phyloP scores from a whole-genome alignment of 2,329 filamentous ascomycete genomes.

The Hypoxylon sp. region DNA sequence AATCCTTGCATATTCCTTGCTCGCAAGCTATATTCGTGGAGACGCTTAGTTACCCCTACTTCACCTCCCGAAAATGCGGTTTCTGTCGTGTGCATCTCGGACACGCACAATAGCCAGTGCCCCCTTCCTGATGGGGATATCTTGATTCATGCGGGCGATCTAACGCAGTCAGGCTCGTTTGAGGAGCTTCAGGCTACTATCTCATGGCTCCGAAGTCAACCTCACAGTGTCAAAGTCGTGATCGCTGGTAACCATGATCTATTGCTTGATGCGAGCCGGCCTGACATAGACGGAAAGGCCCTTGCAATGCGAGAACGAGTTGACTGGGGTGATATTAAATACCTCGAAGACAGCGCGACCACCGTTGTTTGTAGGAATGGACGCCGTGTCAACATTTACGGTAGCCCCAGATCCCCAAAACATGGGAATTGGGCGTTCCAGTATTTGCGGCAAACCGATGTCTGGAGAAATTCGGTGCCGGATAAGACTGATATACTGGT shows the following conservation, averaged over 20 bases:
- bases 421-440: conserved; percentile 61
- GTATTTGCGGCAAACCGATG: conserved; percentile 53
- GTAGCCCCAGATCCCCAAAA: conserved; percentile 55
- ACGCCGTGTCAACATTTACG: conserved; percentile 54
- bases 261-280: conserved; percentile 49
- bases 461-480: conserved; percentile 44
- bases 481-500: conserved; percentile 56
- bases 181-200: conserved; percentile 58
- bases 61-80: background rate
- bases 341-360: conserved; percentile 53
- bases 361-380: conserved; percentile 52
- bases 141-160: conserved; percentile 64
- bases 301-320: conserved; percentile 43
- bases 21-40: background rate
- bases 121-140: conserved; percentile 60
- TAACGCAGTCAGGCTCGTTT: conserved; percentile 61
- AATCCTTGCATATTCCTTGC: conserved; percentile 35
- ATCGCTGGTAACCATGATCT: conserved; percentile 65
- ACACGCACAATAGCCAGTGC: conserved; percentile 60
- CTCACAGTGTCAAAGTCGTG: conserved; percentile 61
- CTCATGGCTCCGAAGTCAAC: conserved; percentile 59
- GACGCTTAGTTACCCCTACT: background rate
- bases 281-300: conserved; percentile 42
- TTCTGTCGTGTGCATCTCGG: conserved; percentile 60
- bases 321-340: conserved; percentile 55